Evolutionary conservation across 2,329 filamentous ascomycete species (phyloP).

Genomic region (Albophoma yamanashiensis): DNA sequence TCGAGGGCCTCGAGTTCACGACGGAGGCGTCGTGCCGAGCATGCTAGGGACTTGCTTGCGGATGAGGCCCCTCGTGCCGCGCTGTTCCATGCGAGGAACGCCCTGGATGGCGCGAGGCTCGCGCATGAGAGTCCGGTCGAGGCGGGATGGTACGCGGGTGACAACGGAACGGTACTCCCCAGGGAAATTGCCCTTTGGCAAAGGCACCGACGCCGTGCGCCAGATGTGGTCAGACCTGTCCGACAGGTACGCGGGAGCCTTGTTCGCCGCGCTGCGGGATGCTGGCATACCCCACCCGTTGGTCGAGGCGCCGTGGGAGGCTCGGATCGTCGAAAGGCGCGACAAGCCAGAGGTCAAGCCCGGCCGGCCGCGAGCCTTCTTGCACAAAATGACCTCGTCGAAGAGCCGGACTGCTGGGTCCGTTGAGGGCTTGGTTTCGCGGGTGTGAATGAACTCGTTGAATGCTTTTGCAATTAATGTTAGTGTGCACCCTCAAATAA

Average conservation of each 20-base stretch:
- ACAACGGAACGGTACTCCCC: constrained; percentile 51
- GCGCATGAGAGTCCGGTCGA: constrained; percentile 82
- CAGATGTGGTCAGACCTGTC: constrained; percentile 72
- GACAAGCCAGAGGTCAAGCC: constrained; percentile 55
- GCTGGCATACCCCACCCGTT: constrained; percentile 25
- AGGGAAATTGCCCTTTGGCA: constrained; percentile 50
- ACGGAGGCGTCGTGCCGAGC: constrained; percentile 30
- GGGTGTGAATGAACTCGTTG: constrained; percentile 77
- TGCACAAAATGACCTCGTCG: constrained; percentile 75
- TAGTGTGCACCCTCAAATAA: background rate
- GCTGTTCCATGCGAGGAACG: constrained; percentile 54
- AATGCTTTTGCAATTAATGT: constrained; percentile 29
- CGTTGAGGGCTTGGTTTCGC: constrained; percentile 53
- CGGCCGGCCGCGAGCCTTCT: constrained; percentile 55
- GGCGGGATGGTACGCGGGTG: constrained; percentile 63
- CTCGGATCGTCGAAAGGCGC: constrained; percentile 48
- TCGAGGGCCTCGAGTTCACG: constrained; percentile 12
- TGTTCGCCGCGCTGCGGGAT: constrained; percentile 22
- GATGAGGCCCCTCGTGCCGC: constrained; percentile 36
- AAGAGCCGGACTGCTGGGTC: constrained; percentile 64
- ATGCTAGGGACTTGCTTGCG: constrained; percentile 46
- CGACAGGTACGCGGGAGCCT: constrained; percentile 50
- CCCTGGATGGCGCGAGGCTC: constrained; percentile 86
- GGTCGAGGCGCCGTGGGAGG: constrained; percentile 39
- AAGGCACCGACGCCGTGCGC: constrained; percentile 54